A percentile compares a stretch with the other conserved stretches of the same genome.
Evolutionary conservation across 176 grass and related monocot genomes (phyloP).

Genomic region (Oryza nivara): DNA sequence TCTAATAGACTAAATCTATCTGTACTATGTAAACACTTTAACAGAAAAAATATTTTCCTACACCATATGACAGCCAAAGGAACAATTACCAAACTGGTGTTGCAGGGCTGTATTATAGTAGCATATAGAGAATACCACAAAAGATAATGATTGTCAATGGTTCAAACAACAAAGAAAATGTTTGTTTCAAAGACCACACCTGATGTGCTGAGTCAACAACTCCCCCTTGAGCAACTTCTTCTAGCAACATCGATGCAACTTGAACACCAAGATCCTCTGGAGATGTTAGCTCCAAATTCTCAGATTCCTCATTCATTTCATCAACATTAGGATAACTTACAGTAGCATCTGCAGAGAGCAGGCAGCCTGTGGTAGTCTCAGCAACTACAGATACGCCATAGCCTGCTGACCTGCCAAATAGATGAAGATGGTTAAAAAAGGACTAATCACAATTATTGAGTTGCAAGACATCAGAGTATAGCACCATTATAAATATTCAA

Average conservation of each 20-base stretch:
- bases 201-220: slow-evolving; percentile 93
- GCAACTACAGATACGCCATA: slow-evolving; percentile 93
- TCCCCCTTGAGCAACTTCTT: slow-evolving; percentile 81
- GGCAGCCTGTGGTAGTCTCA: slow-evolving; percentile 82
- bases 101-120: neutral
- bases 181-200: slow-evolving; percentile 41
- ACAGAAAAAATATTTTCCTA: neutral
- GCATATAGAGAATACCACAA: neutral
- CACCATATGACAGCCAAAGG: neutral
- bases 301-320: slow-evolving; percentile 63
- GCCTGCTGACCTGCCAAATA: slow-evolving; percentile 75
- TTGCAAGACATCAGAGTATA: slow-evolving; percentile 1
- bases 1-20: neutral
- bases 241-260: slow-evolving; percentile 83
- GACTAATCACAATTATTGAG: neutral
- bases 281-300: slow-evolving; percentile 69
- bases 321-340: slow-evolving; percentile 70
- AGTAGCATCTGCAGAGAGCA: slow-evolving; percentile 70
- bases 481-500: neutral
- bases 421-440: slow-evolving; percentile 6
- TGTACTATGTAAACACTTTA: neutral
- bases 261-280: slow-evolving; percentile 83
- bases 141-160: neutral
- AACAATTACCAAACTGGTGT: neutral
- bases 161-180: neutral